A percentile compares a stretch with the other conserved stretches of the same genome.
phyloP scores from a whole-genome alignment of 2,329 filamentous ascomycete species.

The Talaromyces verruculosus region DNA sequence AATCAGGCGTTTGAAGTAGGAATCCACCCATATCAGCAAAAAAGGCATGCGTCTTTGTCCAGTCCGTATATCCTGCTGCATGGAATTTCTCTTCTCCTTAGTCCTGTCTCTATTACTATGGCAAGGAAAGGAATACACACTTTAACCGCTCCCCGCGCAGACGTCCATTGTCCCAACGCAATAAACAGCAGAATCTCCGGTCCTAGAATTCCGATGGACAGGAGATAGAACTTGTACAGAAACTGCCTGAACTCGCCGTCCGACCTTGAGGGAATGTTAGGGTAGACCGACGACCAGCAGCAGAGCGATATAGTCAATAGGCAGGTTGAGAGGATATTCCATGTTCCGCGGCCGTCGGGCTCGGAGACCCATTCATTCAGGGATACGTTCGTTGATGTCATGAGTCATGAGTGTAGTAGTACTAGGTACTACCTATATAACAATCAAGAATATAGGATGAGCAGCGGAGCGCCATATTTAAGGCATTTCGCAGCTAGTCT shows the following conservation, averaged over 20 bases:
- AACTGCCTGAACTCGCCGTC: slow-evolving; percentile 34
- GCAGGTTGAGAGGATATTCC: slow-evolving; percentile 44
- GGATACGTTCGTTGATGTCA: neutral
- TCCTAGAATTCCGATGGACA: slow-evolving; percentile 37
- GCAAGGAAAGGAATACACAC: neutral
- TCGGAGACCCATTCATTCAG: slow-evolving; percentile 33
- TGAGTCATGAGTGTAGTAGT: neutral
- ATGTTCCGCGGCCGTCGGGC: slow-evolving; percentile 40
- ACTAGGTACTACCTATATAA: neutral
- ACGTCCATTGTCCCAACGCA: slow-evolving; percentile 38
- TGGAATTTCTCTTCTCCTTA: slow-evolving; percentile 29
- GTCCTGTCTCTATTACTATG: neutral
- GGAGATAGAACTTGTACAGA: slow-evolving; percentile 36
- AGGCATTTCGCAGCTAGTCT: neutral
- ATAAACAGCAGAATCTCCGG: slow-evolving; percentile 42
- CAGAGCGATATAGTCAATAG: slow-evolving; percentile 46
- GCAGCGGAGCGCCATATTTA: neutral
- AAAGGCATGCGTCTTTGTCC: slow-evolving; percentile 45
- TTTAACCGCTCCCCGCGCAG: slow-evolving; percentile 26
- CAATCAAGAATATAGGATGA: neutral
- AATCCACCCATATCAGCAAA: slow-evolving; percentile 47
- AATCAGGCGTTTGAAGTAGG: slow-evolving; percentile 32
- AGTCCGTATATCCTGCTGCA: slow-evolving; percentile 27
- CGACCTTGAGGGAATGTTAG: slow-evolving; percentile 37
- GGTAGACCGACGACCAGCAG: slow-evolving; percentile 42